Evolutionary conservation across 345 rosid genomes (phyloP).

Genomic region (Limnanthes douglasii): DNA sequence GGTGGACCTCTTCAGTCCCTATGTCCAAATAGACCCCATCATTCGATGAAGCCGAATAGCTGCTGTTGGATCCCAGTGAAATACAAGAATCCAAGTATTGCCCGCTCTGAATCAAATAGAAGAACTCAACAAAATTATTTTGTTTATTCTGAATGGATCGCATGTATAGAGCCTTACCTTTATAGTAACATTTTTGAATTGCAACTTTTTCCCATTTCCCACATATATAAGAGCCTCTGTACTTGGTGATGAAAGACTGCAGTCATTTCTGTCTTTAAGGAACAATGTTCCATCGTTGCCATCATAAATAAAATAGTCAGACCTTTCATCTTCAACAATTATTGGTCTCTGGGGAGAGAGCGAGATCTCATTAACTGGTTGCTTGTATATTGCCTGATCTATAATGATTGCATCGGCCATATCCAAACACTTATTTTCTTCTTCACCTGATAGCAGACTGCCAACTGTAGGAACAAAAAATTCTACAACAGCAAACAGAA

Average conservation of each 20-base stretch:
- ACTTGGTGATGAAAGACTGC: conserved; percentile 46
- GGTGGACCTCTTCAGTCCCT: conserved; percentile 23
- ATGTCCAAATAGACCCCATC: conserved; percentile 55
- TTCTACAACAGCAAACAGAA: conserved; percentile 79
- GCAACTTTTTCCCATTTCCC: conserved; percentile 65
- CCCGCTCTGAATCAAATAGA: conserved; percentile 45
- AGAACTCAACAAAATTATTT: conserved; percentile 3
- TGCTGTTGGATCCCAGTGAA: conserved; percentile 60
- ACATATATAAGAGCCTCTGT: conserved; percentile 61
- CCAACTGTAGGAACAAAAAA: conserved; percentile 84
- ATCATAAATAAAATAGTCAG: conserved; percentile 64
- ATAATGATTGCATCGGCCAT: conserved; percentile 47
- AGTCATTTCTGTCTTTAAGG: conserved; percentile 60
- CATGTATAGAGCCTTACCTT: conserved; percentile 35
- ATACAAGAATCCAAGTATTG: conserved; percentile 82
- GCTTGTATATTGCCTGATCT: conserved; percentile 47
- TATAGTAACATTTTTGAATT: conserved; percentile 68
- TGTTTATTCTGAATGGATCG: conserved; percentile 1
- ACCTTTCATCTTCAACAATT: conserved; percentile 71
- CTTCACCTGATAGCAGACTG: conserved; percentile 52
- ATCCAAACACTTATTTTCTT: conserved; percentile 31
- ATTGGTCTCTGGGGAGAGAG: conserved; percentile 75
- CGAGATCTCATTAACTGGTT: conserved; percentile 42
- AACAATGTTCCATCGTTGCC: conserved; percentile 72
- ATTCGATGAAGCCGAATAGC: conserved; percentile 54